These are phyloP conservation scores for Tremellales sp. DNA, from an alignment of 1,284 basidiomycete species.

Conservation along the genomic window DNA sequence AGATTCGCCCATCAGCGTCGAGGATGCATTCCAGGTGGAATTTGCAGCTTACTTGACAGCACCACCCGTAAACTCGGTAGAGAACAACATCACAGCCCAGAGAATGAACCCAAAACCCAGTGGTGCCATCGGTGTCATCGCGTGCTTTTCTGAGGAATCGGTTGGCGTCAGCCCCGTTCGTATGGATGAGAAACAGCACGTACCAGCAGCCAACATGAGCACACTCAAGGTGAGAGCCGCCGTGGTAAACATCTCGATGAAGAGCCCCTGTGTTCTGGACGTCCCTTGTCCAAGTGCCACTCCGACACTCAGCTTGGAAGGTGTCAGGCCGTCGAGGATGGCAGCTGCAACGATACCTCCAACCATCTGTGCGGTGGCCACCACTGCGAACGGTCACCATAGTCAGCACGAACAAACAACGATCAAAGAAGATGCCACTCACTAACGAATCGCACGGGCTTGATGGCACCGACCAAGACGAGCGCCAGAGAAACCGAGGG, in stretches of 20 bases:
- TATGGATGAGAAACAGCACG: conserved; percentile 6
- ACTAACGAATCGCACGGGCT: conserved; percentile 58
- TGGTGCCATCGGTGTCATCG: conserved; percentile 67
- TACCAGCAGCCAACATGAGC: conserved; percentile 57
- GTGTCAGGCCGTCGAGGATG: conserved; percentile 60
- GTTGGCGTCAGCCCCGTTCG: not conserved
- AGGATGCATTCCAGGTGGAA: not conserved
- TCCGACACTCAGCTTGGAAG: conserved; percentile 59
- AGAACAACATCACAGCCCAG: conserved; percentile 63
- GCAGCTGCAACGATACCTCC: conserved; percentile 50
- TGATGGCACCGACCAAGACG: conserved; percentile 58
- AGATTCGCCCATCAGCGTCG: conserved; percentile 53
- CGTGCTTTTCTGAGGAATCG: conserved; percentile 52
- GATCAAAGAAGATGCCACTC: conserved; percentile 10
- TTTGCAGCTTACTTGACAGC: conserved; percentile 37
- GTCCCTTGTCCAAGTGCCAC: conserved; percentile 44
- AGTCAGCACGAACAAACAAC: not conserved
- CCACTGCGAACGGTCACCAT: conserved; percentile 44
- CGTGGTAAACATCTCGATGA: conserved; percentile 71
- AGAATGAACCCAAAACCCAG: conserved; percentile 67
- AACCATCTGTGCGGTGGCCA: conserved; percentile 57
- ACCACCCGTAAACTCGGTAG: conserved; percentile 39
- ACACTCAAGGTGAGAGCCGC: conserved; percentile 52
- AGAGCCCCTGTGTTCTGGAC: conserved; percentile 52
- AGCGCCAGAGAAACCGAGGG: conserved; percentile 65